Evolutionary conservation across 805 yeast genomes (phyloP).

Genomic region (Cyberlindnera americana): DNA sequence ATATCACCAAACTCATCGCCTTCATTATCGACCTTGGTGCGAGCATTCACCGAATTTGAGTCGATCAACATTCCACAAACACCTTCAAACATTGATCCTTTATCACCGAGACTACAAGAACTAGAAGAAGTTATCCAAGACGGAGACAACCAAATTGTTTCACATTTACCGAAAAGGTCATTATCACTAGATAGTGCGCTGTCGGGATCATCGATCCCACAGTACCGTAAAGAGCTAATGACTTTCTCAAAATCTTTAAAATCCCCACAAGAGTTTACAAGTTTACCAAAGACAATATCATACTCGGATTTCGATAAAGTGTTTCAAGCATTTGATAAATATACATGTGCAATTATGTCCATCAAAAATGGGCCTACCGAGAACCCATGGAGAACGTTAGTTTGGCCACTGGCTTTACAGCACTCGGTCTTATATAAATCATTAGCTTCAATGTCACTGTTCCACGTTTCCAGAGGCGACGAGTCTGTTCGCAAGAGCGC

Average conservation of each 20-base stretch:
- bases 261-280: no score
- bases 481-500: slow-evolving; percentile 46
- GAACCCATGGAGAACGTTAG: slow-evolving; percentile 62
- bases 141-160: background rate
- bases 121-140: slow-evolving; percentile 5
- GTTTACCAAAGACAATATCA: slow-evolving; percentile 1
- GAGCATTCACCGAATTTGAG: slow-evolving; percentile 26
- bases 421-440: slow-evolving; percentile 59
- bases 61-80: slow-evolving; percentile 15
- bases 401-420: slow-evolving; percentile 53
- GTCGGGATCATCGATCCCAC: slow-evolving; percentile 20
- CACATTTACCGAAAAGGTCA: slow-evolving; percentile 13
- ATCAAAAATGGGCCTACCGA: slow-evolving; percentile 61
- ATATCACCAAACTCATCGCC: slow-evolving; percentile 17
- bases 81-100: slow-evolving; percentile 19
- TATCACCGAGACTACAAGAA: slow-evolving; percentile 14
- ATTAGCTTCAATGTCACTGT: slow-evolving; percentile 62
- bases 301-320: slow-evolving; percentile 21
- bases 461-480: slow-evolving; percentile 51
- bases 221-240: slow-evolving; percentile 22
- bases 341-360: slow-evolving; percentile 54
- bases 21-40: slow-evolving; percentile 19
- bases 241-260: slow-evolving; percentile 16
- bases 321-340: slow-evolving; percentile 37
- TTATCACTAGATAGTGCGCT: slow-evolving; percentile 22